phyloP scores from a whole-genome alignment of 176 grass and related monocot genomes.

The sorghum (Sorghum bicolor) region DNA sequence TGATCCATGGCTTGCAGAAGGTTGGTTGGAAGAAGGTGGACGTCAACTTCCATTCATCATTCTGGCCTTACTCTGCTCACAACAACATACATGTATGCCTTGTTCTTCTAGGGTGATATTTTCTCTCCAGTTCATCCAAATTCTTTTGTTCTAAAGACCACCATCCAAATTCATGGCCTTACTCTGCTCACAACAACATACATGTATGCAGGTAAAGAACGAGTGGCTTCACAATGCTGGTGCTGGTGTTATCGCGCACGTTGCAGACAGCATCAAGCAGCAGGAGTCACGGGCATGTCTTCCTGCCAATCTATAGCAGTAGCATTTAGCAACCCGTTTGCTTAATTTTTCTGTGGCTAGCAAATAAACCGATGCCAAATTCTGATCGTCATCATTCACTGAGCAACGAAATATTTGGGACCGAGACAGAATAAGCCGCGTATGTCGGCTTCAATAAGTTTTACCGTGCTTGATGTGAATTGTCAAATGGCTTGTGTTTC shows the following conservation, averaged over 20 bases:
- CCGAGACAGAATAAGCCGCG: not conserved
- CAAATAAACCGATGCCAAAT: not conserved
- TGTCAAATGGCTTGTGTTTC: not conserved
- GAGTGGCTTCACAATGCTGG: conserved; percentile 78
- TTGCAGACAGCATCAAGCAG: conserved; percentile 60
- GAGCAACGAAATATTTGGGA: not conserved
- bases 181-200: too few species aligned
- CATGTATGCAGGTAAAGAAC: conserved; percentile 57
- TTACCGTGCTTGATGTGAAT: not conserved
- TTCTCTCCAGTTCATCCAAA: not conserved
- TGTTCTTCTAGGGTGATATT: not conserved
- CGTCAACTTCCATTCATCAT: conserved; percentile 64
- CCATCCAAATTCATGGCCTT: not conserved
- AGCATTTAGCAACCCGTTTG: not conserved
- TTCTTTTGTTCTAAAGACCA: not conserved
- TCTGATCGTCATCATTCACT: not conserved
- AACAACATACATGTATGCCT: conserved; percentile 77
- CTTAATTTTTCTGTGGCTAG: not conserved
- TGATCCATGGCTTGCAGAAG: conserved; percentile 79
- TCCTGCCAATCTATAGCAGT: conserved; percentile 43
- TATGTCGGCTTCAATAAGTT: too few species aligned
- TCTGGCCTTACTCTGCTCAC: conserved; percentile 83
- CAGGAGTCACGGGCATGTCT: conserved; percentile 47
- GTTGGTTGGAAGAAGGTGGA: conserved; percentile 94
- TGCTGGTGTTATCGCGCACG: conserved; percentile 69